Evolutionary conservation across 2,329 filamentous ascomycete genomes (phyloP).

Genomic region (Penicillium sp.): DNA sequence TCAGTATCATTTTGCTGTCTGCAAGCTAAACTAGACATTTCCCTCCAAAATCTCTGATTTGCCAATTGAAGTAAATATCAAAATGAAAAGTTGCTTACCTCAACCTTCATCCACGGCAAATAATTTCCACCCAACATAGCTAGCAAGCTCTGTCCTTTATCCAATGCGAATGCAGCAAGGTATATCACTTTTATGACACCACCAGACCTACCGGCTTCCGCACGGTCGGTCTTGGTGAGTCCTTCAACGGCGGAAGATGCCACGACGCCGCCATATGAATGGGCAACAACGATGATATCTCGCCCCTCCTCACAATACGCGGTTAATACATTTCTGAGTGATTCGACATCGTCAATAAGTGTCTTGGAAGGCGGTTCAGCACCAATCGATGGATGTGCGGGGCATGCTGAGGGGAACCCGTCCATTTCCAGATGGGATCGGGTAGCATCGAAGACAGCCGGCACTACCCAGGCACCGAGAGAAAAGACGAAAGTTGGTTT

Average conservation of each 20-base stretch:
- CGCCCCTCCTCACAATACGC: slow-evolving; percentile 32
- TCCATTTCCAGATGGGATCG: slow-evolving; percentile 33
- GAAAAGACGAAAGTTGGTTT: slow-evolving; percentile 41
- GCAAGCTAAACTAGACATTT: too few relatives aligned
- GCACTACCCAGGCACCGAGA: slow-evolving; percentile 46
- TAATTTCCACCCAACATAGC: slow-evolving; percentile 30
- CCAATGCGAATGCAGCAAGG: slow-evolving; percentile 41
- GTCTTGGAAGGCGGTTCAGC: slow-evolving; percentile 38
- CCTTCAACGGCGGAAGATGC: slow-evolving; percentile 35
- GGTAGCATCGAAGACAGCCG: slow-evolving; percentile 35
- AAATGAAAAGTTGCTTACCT: slow-evolving; percentile 19
- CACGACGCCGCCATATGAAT: slow-evolving; percentile 42
- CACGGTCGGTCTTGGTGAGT: slow-evolving; percentile 27
- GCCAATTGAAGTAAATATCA: too few relatives aligned
- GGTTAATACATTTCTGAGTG: slow-evolving; percentile 15
- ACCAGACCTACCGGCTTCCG: slow-evolving; percentile 28
- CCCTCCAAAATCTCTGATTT: too few relatives aligned
- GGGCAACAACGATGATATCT: slow-evolving; percentile 34
- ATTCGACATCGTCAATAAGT: slow-evolving; percentile 41
- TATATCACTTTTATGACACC: slow-evolving; percentile 37
- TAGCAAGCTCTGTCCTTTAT: slow-evolving; percentile 37
- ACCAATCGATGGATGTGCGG: slow-evolving; percentile 34
- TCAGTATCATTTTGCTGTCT: background rate
- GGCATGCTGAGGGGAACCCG: slow-evolving; percentile 39
- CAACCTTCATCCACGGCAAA: slow-evolving; percentile 26